Evolutionary conservation across 352 stramenopile species (phyloP), one percentile per base, ranked within the genome.

Genomic region (Elongisporangium anandrum): DNA sequence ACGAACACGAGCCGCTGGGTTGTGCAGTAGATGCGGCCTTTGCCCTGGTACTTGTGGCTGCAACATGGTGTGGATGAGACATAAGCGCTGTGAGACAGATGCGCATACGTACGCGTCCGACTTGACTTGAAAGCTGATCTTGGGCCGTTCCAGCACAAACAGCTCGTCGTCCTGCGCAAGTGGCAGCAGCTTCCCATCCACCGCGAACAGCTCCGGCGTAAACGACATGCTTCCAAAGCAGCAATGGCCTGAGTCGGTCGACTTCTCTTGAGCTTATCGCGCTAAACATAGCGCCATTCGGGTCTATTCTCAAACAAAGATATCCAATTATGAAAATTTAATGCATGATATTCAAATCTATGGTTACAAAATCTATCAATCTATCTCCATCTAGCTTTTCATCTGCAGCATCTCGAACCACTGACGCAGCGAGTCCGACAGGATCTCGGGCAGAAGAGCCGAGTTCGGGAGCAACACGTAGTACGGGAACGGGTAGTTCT

Each of bases 401-500:
- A 85, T 86, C 65, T 90, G 77, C 10, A 95, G 72, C 79, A 99
- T 97, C 84, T 99, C 97, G 71, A 99, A 99, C 98, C 98, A 99
- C 73, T 99, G 98, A 52, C 96, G 95, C 9, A 99, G 79, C 24
- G 96, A 97, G 75, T 99, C 97, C 17, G 97, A 98, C n/a, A 99
- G 80, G 39, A 99, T 98, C 70, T 99, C 97, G 17, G 98, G 98
- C 41, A 99, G 80, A 63, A 95, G 77, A 23, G 87, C 72, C 47
- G 99, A 96, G 57, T 98, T 95, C 4, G 95, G 89, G 20, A 99
- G 75, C 47, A 99, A 73, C 54, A 99, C 90, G 70, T 99, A 99
- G 77, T 99, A 99, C 52, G 98, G 97, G 80, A 99, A 99, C 45
- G 98, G 98, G 69, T 99, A 99, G 77, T 99, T 98, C 62, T 99